Conservation (phyloP, 805 yeast species). For the Kodamaea sagamina region DNA sequence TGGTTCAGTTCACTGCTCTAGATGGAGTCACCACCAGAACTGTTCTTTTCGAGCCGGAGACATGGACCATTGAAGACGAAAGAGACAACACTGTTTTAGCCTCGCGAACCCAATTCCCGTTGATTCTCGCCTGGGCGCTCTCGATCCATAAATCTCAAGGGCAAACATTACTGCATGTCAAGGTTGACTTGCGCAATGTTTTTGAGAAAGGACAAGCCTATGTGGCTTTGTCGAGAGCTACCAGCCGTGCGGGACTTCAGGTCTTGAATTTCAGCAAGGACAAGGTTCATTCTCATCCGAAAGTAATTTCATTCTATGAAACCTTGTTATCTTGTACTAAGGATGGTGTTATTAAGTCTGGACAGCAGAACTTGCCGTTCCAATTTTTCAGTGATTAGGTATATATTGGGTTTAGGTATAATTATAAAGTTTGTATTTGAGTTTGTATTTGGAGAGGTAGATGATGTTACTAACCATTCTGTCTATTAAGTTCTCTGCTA, state of each 20-base stretch:
- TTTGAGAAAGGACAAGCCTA: constrained; percentile 96
- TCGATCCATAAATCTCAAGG: constrained; percentile 97
- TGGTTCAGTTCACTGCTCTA: constrained; percentile 72
- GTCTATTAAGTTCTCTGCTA: too few relatives aligned
- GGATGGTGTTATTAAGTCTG: constrained; percentile 1
- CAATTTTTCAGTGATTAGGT: too few relatives aligned
- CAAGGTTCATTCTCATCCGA: constrained; percentile 68
- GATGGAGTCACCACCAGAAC: constrained; percentile 69
- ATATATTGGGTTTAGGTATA: neutral
- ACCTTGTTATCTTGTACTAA: constrained; percentile 30
- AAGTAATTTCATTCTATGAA: constrained; percentile 70
- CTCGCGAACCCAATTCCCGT: constrained; percentile 76
- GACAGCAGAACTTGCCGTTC: constrained; percentile 8
- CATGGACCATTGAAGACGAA: constrained; percentile 79
- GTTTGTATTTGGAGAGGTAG: constrained; percentile 1
- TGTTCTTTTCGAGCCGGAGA: constrained; percentile 79
- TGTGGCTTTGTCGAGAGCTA: constrained; percentile 92
- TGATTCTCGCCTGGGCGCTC: constrained; percentile 93
- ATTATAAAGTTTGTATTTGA: neutral
- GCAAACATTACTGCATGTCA: constrained; percentile 74
- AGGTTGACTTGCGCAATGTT: constrained; percentile 71
- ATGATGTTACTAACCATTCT: too few relatives aligned
- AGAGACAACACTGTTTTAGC: constrained; percentile 61
- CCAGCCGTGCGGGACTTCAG: constrained; percentile 77
- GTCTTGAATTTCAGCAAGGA: constrained; percentile 67